These are phyloP conservation scores for Ilyonectria sp. DNA, from an alignment of 2,329 filamentous ascomycete species.

Conservation along the genomic window DNA sequence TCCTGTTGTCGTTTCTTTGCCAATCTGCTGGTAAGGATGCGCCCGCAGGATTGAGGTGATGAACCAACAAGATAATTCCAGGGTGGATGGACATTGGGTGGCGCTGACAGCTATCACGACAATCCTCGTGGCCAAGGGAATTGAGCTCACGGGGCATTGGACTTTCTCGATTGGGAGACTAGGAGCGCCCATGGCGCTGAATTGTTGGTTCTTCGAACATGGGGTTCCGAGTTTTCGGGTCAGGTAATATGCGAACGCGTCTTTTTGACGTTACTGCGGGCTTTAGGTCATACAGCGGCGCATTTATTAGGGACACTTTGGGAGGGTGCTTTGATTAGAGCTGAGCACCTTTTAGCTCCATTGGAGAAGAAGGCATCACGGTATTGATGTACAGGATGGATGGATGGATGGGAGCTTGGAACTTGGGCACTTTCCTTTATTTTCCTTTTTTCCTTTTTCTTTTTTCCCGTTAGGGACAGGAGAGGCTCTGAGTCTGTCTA, in stretches of 20 bases:
- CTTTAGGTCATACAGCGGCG: slow-evolving; percentile 37
- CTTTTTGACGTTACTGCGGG: slow-evolving; percentile 28
- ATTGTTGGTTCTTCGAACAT: slow-evolving; percentile 32
- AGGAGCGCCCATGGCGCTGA: slow-evolving; percentile 29
- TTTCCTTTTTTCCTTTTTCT: background rate
- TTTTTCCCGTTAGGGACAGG: background rate
- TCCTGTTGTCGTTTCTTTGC: slow-evolving; percentile 19
- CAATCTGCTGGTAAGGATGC: slow-evolving; percentile 2
- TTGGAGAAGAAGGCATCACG: background rate
- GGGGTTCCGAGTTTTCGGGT: slow-evolving; percentile 38
- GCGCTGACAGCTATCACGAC: slow-evolving; percentile 11
- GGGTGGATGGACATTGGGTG: slow-evolving; percentile 3
- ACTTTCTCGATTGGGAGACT: slow-evolving; percentile 6
- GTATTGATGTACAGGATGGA: slow-evolving; percentile 3
- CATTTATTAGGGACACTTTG: slow-evolving; percentile 10
- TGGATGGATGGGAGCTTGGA: slow-evolving; percentile 5
- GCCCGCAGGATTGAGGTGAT: slow-evolving; percentile 13
- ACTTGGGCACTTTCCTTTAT: background rate
- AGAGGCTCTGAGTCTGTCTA: slow-evolving; percentile 33
- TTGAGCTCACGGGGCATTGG: background rate
- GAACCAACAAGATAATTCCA: background rate
- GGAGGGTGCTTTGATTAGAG: background rate
- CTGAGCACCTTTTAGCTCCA: background rate
- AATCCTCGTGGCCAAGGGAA: background rate
- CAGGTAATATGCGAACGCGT: slow-evolving; percentile 26